A percentile compares a stretch with the other conserved stretches of the same genome.
Evolutionary conservation across 2,329 filamentous ascomycete genomes (phyloP).

Genomic region (Sporothrix brunneoviolacea): DNA sequence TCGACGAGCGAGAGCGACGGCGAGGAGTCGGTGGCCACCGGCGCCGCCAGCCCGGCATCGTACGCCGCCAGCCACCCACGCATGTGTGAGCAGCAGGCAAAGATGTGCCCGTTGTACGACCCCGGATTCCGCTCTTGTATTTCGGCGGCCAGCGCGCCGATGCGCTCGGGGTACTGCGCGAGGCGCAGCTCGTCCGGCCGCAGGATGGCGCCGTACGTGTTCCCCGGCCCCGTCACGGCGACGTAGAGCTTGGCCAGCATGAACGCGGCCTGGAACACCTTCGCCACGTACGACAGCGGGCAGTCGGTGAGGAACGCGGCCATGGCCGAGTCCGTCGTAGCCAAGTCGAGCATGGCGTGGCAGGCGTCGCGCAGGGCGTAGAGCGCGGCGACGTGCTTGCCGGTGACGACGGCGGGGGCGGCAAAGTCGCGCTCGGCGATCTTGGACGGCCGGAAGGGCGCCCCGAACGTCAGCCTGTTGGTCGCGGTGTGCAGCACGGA

Average conservation of each 20-base stretch:
- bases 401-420: neutral
- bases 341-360: neutral
- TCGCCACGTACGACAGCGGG: neutral
- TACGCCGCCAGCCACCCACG: neutral
- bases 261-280: constrained; percentile 3
- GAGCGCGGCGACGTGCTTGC: neutral
- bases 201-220: constrained; percentile 6
- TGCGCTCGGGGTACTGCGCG: neutral
- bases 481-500: constrained; percentile 1
- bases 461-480: constrained; percentile 8
- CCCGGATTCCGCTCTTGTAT: neutral
- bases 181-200: neutral
- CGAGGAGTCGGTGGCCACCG: neutral
- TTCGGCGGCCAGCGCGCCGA: neutral
- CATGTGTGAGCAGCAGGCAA: neutral
- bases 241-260: constrained; percentile 7
- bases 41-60: neutral
- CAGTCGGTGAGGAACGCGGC: neutral
- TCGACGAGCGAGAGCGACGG: neutral
- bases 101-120: neutral
- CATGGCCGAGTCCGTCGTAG: neutral
- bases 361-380: constrained; percentile 3
- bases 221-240: neutral
- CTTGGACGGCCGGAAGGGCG: neutral
- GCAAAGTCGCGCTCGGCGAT: constrained; percentile 2